Evolutionary conservation across 768 basidiomycete genomes (phyloP).

Genomic region (Lentinula edodes): DNA sequence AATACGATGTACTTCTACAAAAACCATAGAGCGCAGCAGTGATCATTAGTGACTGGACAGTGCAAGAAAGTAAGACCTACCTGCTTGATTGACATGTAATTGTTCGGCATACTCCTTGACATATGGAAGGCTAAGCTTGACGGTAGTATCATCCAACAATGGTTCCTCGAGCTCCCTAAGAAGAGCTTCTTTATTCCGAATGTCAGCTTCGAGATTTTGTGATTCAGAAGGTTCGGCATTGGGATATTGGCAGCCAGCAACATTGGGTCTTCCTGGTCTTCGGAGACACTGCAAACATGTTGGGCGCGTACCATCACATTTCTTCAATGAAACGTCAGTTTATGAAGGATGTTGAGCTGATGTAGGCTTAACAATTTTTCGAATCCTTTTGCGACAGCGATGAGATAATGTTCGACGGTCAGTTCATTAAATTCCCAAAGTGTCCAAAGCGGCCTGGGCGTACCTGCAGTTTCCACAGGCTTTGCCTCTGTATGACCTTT

Average conservation of each 20-base stretch:
- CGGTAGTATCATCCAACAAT: background rate
- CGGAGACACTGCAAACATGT: background rate
- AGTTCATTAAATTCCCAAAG: background rate
- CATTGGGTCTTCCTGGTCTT: background rate
- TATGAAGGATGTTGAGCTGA: background rate
- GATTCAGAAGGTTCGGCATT: background rate
- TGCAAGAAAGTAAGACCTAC: background rate
- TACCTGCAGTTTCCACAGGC: background rate
- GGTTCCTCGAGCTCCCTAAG: background rate
- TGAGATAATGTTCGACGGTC: too few species aligned
- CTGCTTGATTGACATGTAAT: background rate
- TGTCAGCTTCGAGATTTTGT: background rate
- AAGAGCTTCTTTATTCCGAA: background rate
- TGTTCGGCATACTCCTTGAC: background rate
- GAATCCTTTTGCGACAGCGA: background rate
- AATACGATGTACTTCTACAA: background rate
- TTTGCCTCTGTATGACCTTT: background rate
- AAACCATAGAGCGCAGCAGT: background rate
- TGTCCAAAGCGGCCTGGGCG: background rate
- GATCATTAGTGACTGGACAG: background rate
- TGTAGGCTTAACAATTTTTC: background rate
- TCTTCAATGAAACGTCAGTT: background rate
- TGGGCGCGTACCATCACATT: background rate
- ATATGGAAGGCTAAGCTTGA: background rate
- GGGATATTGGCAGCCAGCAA: background rate